Conservation (phyloP, 441 rosid genomes). For the Populus trichocarpa region DNA sequence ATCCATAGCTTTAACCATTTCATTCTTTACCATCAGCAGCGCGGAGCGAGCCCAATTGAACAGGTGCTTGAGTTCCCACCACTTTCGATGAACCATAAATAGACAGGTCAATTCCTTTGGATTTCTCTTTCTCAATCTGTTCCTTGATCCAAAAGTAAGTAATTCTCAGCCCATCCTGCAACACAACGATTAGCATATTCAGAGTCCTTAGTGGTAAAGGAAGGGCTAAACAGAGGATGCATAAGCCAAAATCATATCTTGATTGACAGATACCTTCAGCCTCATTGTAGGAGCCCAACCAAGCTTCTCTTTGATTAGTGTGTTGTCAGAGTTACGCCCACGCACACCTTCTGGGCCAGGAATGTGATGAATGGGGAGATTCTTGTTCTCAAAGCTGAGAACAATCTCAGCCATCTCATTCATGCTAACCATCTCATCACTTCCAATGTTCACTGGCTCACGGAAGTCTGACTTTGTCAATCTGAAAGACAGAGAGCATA, state of each 20-base stretch:
- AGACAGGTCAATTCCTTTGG: conserved; percentile 64
- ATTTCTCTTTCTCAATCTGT: conserved; percentile 91
- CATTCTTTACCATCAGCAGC: conserved; percentile 91
- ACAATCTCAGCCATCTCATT: too few species aligned
- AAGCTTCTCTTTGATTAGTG: conserved; percentile 87
- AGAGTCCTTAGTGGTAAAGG: background rate
- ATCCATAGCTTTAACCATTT: conserved; percentile 14
- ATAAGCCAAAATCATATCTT: background rate
- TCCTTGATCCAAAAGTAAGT: conserved; percentile 96
- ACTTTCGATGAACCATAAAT: conserved; percentile 87
- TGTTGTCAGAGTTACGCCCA: conserved; percentile 96
- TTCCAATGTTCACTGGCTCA: too few species aligned
- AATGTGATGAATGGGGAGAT: conserved; percentile 59
- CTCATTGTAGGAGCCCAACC: conserved; percentile 99
- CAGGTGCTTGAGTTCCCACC: conserved; percentile 97
- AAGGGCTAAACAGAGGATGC: background rate
- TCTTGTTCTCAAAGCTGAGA: too few species aligned
- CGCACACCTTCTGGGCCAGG: conserved; percentile 99
- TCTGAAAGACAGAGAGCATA: background rate
- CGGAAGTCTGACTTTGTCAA: conserved; percentile 69
- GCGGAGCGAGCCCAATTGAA: conserved; percentile 88
- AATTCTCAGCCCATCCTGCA: conserved; percentile 87
- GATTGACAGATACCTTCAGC: conserved; percentile 56
- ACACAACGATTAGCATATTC: background rate
- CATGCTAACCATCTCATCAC: too few species aligned